phyloP scores from a whole-genome alignment of 169 alveolate genomes.

The Plasmodium inui region DNA sequence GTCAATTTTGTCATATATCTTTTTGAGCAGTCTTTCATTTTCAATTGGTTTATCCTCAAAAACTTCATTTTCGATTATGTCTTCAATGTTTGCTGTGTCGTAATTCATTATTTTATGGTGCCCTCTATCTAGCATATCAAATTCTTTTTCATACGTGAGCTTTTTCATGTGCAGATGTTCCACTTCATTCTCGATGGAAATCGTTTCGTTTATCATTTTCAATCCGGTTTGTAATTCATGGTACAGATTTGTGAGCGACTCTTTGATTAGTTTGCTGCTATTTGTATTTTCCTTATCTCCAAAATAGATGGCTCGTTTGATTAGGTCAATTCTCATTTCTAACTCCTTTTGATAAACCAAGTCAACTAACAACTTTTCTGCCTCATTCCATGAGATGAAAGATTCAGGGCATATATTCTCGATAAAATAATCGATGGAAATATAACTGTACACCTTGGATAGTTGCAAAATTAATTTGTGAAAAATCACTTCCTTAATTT shows the following conservation, averaged over 20 bases:
- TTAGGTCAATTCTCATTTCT: slow-evolving; percentile 83
- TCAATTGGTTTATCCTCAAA: slow-evolving; percentile 75
- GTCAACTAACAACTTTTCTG: slow-evolving; percentile 87
- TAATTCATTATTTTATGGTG: slow-evolving; percentile 33
- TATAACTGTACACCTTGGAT: slow-evolving; percentile 88
- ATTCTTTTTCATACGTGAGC: slow-evolving; percentile 65
- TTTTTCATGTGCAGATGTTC: slow-evolving; percentile 29
- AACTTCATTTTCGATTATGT: slow-evolving; percentile 50
- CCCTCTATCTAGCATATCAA: slow-evolving; percentile 57
- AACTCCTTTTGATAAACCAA: slow-evolving; percentile 81
- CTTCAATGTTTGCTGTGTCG: slow-evolving; percentile 41
- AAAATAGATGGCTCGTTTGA: slow-evolving; percentile 76
- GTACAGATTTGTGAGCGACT: slow-evolving; percentile 45
- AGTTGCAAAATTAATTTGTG: slow-evolving; percentile 87
- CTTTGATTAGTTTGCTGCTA: slow-evolving; percentile 34
- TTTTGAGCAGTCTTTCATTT: slow-evolving; percentile 51
- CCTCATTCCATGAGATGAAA: slow-evolving; percentile 90
- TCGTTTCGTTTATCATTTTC: slow-evolving; percentile 65
- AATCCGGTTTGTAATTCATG: slow-evolving; percentile 48
- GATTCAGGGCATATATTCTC: slow-evolving; percentile 87
- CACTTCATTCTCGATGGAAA: slow-evolving; percentile 59
- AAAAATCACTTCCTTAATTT: slow-evolving; percentile 88
- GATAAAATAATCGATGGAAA: slow-evolving; percentile 89
- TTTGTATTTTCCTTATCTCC: slow-evolving; percentile 66
- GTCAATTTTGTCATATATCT: slow-evolving; percentile 67